Percentiles rank a stretch among this genome's conserved stretches.
Evolutionary conservation across 2,329 filamentous ascomycete genomes (phyloP).

Genomic region (Cercospora zeae-maydis): DNA sequence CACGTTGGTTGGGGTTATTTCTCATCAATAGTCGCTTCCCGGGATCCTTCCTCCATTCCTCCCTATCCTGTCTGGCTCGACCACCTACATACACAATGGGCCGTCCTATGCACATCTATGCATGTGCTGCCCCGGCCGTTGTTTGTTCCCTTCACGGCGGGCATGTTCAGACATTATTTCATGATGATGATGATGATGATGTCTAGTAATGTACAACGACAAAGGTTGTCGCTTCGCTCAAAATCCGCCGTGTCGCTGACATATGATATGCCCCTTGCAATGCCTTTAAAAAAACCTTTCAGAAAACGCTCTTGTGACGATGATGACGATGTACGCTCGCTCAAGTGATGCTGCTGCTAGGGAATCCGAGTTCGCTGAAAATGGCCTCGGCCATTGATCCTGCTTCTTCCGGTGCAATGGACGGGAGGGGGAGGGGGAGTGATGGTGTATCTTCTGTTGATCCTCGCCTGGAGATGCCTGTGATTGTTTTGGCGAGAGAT

Average conservation of each 20-base stretch:
- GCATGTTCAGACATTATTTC: not conserved
- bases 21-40: not conserved
- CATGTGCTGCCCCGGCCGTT: not conserved
- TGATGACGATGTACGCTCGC: not conserved
- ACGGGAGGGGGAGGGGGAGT: not conserved
- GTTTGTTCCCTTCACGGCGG: not conserved
- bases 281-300: not conserved
- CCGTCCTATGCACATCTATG: not conserved
- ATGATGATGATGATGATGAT: not conserved
- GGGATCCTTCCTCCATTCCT: not conserved
- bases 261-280: not conserved
- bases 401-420: conserved; percentile 8
- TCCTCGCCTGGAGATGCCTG: not conserved
- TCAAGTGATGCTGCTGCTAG: conserved; percentile 27
- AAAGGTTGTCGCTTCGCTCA: not conserved
- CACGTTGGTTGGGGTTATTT: not conserved
- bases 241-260: no score
- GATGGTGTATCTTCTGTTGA: conserved; percentile 1
- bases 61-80: not conserved
- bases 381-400: conserved; percentile 29
- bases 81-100: not conserved
- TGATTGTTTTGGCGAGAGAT: conserved; percentile 20
- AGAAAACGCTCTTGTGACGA: no score
- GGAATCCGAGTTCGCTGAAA: conserved; percentile 34
- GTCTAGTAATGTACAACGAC: not conserved